Evolutionary conservation across 306 rosid genomes (phyloP).

Genomic region (Pachyrhizus erosus): DNA sequence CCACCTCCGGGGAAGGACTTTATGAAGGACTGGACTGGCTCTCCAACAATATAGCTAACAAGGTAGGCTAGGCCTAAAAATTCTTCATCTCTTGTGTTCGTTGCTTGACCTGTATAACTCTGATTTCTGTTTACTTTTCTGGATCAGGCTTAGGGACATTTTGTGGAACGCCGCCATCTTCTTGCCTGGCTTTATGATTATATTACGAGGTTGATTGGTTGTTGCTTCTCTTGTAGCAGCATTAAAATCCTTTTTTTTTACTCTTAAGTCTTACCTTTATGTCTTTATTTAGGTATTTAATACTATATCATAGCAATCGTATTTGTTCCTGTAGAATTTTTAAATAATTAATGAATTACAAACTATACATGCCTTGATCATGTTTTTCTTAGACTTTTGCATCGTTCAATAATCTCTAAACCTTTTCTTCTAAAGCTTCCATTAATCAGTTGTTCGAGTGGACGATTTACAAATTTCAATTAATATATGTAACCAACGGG

Average conservation of each 20-base stretch:
- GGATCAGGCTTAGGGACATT: constrained; percentile 48
- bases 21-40: constrained; percentile 57
- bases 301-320: constrained; percentile 23
- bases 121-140: neutral
- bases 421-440: neutral
- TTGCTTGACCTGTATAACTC: neutral
- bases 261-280: neutral
- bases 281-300: constrained; percentile 17
- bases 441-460: neutral
- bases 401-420: neutral
- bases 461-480: neutral
- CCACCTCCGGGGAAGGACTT: constrained; percentile 52
- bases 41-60: constrained; percentile 50
- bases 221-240: constrained; percentile 27
- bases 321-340: constrained; percentile 34
- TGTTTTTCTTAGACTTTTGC: neutral
- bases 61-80: constrained; percentile 30
- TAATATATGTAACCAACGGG: neutral
- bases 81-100: neutral
- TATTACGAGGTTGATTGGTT: constrained; percentile 17
- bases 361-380: neutral
- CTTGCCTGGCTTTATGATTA: constrained; percentile 25
- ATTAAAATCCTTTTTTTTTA: too few relatives aligned
- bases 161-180: constrained; percentile 21
- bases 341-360: constrained; percentile 37